phyloP scores from a whole-genome alignment of 208 protist genomes.

The Kentomonas sorsogonicus region DNA sequence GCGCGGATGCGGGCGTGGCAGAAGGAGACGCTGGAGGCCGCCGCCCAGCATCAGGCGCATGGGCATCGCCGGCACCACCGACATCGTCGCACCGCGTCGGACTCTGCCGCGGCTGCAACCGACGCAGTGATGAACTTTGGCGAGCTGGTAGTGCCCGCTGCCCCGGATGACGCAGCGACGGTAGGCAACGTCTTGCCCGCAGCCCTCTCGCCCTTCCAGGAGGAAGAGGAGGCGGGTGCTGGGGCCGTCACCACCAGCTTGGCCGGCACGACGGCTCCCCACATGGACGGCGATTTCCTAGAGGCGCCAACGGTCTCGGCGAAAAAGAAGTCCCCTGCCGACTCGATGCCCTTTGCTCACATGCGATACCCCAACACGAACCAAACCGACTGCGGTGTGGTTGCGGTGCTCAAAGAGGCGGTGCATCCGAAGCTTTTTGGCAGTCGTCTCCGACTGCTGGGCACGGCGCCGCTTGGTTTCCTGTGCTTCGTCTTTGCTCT shows the following conservation, averaged over 20 bases:
- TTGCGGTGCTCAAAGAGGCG: conserved; percentile 32
- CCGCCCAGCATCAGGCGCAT: too few relatives aligned
- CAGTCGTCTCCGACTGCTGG: too few relatives aligned
- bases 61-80: too few relatives aligned
- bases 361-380: conserved; percentile 66
- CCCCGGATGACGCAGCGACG: not conserved
- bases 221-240: conserved; percentile 3
- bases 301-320: too few relatives aligned
- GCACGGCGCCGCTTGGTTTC: conserved; percentile 19
- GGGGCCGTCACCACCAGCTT: not conserved
- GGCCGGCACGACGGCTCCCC: not conserved
- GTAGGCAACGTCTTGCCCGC: not conserved
- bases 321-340: too few relatives aligned
- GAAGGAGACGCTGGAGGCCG: not conserved
- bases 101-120: too few relatives aligned
- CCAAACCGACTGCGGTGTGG: conserved; percentile 43
- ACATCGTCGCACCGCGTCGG: too few relatives aligned
- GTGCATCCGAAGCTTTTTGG: conserved; percentile 24
- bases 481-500: conserved; percentile 34
- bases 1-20: conserved; percentile 7
- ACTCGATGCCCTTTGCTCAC: conserved; percentile 30
- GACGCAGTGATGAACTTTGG: too few relatives aligned
- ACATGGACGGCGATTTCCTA: conserved; percentile 10
- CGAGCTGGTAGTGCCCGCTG: too few relatives aligned
- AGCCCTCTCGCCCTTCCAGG: not conserved